Evolutionary conservation across 805 yeast genomes (phyloP).

Genomic region (Monosporozyma yasuniensis): DNA sequence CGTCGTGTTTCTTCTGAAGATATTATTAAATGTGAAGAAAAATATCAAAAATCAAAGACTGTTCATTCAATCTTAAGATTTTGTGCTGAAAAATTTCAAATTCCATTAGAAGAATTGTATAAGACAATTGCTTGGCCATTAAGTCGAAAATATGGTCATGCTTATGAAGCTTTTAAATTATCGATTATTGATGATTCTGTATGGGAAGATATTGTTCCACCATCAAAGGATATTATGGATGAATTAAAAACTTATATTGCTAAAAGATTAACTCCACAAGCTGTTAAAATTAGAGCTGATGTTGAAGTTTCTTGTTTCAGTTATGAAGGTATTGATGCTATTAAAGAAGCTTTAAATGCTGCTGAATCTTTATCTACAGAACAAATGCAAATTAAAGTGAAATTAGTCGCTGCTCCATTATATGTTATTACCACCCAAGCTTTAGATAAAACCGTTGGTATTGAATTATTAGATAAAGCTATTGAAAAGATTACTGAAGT

Average conservation of each 20-base stretch:
- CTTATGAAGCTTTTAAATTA: conserved; percentile 93
- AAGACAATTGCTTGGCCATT: conserved; percentile 95
- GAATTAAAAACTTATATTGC: conserved; percentile 83
- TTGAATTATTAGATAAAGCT: conserved; percentile 68
- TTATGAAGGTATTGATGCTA: conserved; percentile 97
- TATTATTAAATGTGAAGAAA: conserved; percentile 93
- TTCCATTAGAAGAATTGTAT: conserved; percentile 78
- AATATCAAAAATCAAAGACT: conserved; percentile 92
- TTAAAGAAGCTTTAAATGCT: conserved; percentile 75
- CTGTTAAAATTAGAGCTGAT: conserved; percentile 96
- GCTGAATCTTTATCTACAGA: conserved; percentile 83
- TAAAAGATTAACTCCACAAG: conserved; percentile 94
- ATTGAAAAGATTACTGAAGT: conserved; percentile 64
- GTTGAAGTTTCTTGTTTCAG: conserved; percentile 95
- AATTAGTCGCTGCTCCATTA: conserved; percentile 94
- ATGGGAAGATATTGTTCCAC: conserved; percentile 70
- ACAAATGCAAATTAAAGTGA: conserved; percentile 80
- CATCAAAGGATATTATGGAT: conserved; percentile 63
- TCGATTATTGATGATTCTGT: conserved; percentile 85
- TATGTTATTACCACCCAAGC: conserved; percentile 91
- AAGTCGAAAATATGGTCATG: conserved; percentile 91
- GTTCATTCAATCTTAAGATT: conserved; percentile 97
- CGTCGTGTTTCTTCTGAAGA: conserved; percentile 98
- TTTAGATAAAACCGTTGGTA: conserved; percentile 83
- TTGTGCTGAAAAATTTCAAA: conserved; percentile 92